phyloP scores from a whole-genome alignment of 2,329 filamentous ascomycete species.

The Fusarium tjaetaba region DNA sequence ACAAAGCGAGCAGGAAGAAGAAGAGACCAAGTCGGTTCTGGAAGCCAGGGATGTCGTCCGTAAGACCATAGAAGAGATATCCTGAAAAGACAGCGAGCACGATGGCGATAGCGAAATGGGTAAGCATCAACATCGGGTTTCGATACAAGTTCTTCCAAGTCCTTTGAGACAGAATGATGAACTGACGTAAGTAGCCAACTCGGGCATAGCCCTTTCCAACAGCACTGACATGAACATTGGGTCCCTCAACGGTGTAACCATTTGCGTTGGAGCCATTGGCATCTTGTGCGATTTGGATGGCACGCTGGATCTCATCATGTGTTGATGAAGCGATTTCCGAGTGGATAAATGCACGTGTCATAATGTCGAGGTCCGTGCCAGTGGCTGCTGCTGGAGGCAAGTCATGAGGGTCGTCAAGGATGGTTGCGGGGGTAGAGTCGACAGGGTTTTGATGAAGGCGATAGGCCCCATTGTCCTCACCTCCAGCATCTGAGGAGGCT shows the following conservation, averaged over 20 bases:
- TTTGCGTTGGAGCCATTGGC: slow-evolving; percentile 73
- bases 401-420: slow-evolving; percentile 76
- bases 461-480: slow-evolving; percentile 61
- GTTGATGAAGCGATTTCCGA: slow-evolving; percentile 82
- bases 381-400: slow-evolving; percentile 67
- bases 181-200: slow-evolving; percentile 82
- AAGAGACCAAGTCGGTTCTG: slow-evolving; percentile 97
- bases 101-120: slow-evolving; percentile 97
- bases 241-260: slow-evolving; percentile 56
- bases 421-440: slow-evolving; percentile 62
- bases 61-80: slow-evolving; percentile 95
- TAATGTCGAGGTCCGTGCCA: slow-evolving; percentile 81
- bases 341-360: slow-evolving; percentile 78
- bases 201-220: slow-evolving; percentile 85
- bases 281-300: slow-evolving; percentile 70
- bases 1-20: slow-evolving; percentile 95
- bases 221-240: slow-evolving; percentile 63
- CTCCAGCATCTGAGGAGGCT: slow-evolving; percentile 66
- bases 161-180: slow-evolving; percentile 85
- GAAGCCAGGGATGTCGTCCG: slow-evolving; percentile 96
- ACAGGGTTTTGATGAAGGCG: slow-evolving; percentile 60
- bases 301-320: slow-evolving; percentile 79
- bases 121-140: slow-evolving; percentile 98
- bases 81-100: slow-evolving; percentile 92
- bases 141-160: slow-evolving; percentile 98